Evolutionary conservation across 2,329 filamentous ascomycete genomes (phyloP), one percentile per base, ranked within the genome.

Genomic region (Colletotrichum sp.): DNA sequence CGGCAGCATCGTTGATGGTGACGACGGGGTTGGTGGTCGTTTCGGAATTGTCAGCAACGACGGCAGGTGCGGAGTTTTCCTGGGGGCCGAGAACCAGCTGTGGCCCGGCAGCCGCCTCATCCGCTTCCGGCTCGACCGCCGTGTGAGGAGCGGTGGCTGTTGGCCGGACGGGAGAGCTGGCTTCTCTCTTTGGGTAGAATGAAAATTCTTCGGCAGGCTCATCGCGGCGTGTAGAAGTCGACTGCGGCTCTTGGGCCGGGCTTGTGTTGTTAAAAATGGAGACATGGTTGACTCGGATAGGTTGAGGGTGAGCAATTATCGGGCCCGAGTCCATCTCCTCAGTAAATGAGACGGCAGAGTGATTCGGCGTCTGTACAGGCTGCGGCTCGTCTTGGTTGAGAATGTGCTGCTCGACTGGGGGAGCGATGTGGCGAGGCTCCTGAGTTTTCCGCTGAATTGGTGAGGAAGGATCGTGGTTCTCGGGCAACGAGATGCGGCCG

Each of bases 241-340:
- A 16, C 44, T 44, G 55, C 13, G 32, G 21, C n/a, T 76, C 57
- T 64, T 34, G 64, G 59, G 57, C 57, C 24, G 64, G 21, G 34
- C 36, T 21, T 24, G 69, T 44, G 34, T 55, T 28, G 28, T 68
- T 75, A 60, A 78, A 76, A 39, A 78, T 77, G 36, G 75, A 69
- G 30, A 75, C 59, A 12, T 77, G 71, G 16, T 72, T 78, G 64
- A 75, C 55, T 62, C 66, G 75, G 15, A 78, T 76, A 10, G 77
- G 77, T 36, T 72, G 75, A n/a, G 77, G 77, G 34, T 78, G 71
- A 7, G 69, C 75, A 44, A 78, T 77, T 18, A 75, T 39, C 57
- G 60, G 75, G 32, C 75, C 52, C 9, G 75, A 64, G 32, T 32
- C 39, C 59, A 52, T 67, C 16, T 30, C 30, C 28, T 69, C 24